These are phyloP conservation scores for Phaffia rhodozyma DNA, from an alignment of 1,284 basidiomycete species.

Conservation along the genomic window DNA sequence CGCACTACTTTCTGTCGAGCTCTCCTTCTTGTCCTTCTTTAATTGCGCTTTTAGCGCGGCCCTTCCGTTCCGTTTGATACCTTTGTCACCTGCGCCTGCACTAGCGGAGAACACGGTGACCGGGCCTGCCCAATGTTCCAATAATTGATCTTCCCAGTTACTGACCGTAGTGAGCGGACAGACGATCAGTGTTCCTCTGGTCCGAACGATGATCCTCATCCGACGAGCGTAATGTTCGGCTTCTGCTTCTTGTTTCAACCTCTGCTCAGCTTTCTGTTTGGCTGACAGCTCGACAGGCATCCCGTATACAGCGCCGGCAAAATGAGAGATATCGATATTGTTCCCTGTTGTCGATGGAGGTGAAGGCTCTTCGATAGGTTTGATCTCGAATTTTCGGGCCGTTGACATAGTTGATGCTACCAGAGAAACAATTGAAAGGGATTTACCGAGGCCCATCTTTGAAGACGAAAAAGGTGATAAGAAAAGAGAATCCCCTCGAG, in stretches of 20 bases:
- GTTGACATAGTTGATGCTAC: conserved; percentile 71
- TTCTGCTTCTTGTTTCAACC: conserved; percentile 39
- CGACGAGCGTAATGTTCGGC: conserved; percentile 51
- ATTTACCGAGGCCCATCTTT: conserved; percentile 97
- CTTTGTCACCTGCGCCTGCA: conserved; percentile 26
- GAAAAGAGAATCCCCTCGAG: conserved; percentile 20
- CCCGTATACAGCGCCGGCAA: conserved; percentile 65
- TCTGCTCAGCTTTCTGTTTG: conserved; percentile 27
- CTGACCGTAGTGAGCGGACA: conserved; percentile 93
- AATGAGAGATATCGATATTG: conserved; percentile 48
- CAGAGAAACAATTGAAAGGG: conserved; percentile 79
- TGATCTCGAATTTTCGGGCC: conserved; percentile 54
- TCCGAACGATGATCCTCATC: conserved; percentile 61
- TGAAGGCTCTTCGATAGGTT: conserved; percentile 35
- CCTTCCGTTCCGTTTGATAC: conserved; percentile 22
- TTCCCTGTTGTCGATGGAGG: conserved; percentile 36
- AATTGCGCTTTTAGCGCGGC: conserved; percentile 21
- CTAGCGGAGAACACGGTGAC: conserved; percentile 69
- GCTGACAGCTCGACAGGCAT: conserved; percentile 46
- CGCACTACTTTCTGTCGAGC: conserved; percentile 1
- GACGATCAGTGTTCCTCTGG: conserved; percentile 86
- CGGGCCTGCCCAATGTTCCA: conserved; percentile 82
- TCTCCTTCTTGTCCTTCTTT: conserved; percentile 16
- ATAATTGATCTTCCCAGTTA: conserved; percentile 98
- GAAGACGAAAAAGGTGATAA: not conserved